Percentiles rank a stretch among this genome's conserved stretches.
Evolutionary conservation across 164 flowering plant species (phyloP).

Genomic region (Warburgia ugandensis): DNA sequence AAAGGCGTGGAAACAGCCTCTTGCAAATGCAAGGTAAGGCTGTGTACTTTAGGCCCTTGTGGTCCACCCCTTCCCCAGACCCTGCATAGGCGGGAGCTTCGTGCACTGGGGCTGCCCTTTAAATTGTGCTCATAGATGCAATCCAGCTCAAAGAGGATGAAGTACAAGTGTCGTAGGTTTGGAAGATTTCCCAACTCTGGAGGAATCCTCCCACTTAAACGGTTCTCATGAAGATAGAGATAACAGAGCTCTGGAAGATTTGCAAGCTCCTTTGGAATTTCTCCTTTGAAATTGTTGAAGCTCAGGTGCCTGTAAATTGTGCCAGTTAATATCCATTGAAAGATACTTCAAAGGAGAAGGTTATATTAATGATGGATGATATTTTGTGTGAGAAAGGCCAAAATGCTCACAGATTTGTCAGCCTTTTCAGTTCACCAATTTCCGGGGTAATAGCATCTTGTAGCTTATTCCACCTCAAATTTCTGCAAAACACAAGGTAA

Average conservation of each 20-base stretch:
- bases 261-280: constrained; percentile 95
- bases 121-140: too few species aligned
- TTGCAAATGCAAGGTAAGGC: too few species aligned
- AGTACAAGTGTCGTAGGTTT: constrained; percentile 74
- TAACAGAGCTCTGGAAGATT: constrained; percentile 85
- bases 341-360: neutral
- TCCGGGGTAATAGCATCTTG: constrained; percentile 95
- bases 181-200: constrained; percentile 81
- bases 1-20: too few species aligned
- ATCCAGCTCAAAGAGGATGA: constrained; percentile 1
- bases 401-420: constrained; percentile 80
- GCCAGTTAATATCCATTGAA: constrained; percentile 3
- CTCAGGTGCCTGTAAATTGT: constrained; percentile 65
- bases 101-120: too few species aligned
- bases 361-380: too few species aligned
- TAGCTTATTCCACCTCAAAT: constrained; percentile 96
- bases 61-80: too few species aligned
- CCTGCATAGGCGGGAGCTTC: too few species aligned
- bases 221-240: constrained; percentile 88
- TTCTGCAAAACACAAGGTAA: constrained; percentile 25
- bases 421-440: constrained; percentile 85
- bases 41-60: too few species aligned
- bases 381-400: neutral
- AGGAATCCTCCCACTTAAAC: constrained; percentile 76
- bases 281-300: constrained; percentile 92